Base-by-base conservation (phyloP, 768 basidiomycete species). In the button mushroom (Agaricus bisporus) region DNA sequence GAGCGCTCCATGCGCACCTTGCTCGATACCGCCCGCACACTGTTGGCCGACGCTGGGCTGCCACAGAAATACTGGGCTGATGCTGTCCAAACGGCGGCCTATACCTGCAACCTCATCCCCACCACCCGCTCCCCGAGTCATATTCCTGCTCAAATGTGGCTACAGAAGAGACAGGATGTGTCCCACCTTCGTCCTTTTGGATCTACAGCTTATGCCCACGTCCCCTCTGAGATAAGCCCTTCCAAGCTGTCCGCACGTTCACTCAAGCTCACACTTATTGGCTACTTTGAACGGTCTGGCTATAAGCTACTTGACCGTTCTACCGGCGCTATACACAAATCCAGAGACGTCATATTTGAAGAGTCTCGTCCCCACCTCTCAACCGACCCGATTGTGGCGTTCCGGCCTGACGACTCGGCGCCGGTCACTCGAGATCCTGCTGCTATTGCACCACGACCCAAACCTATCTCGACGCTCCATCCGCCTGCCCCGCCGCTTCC, bases 121-220 rank as follows among this genome's bases (percentile, higher is more conserved):
- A 56, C 59, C 1, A 6, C 50, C 17, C 41, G 60, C 22, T 4
- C 60, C 49, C 52, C 65, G 14, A 18, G 46, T 1, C 42, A 42
- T 1, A 56, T 54, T 9, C 61, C 61, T 4, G 41, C 14, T 12
- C 55, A 67, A 43, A 17, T 46, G 1, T 65, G 64, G 59, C 36
- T 5, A 0, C 58, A 59, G 0, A 36, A 28, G 0, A 57, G 57
- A 14, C 68, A 65, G 2, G 58, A 70, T 28, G 47, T 74, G 0
- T 56, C 64, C 0, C 61, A 68, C 44, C 50, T 73, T 0, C 59
- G 52, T 2, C 56, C 61, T 4, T 71, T 68, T 44, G 68, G 73
- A 20, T 69, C 65, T 36, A 56, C 48, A 1, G 67, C 63, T 4
- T 70, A 63, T 41, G 66, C 60, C 11, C 64, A 65, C 48, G 60